Evolutionary conservation across 768 basidiomycete species (phyloP).

Genomic region (Lactarius sp.): DNA sequence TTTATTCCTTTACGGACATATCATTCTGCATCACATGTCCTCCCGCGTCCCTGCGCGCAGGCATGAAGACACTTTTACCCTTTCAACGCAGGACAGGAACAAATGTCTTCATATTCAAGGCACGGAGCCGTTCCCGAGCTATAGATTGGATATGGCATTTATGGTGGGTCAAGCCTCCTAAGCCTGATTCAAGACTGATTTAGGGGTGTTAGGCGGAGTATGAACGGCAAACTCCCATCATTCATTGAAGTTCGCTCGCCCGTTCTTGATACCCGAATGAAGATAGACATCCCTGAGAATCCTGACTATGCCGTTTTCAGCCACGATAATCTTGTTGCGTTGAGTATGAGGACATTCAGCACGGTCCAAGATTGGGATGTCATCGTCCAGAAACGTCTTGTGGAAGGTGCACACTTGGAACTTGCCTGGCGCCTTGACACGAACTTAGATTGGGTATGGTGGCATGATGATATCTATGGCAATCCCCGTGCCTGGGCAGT

Average conservation of each 20-base stretch:
- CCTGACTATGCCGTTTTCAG: constrained; percentile 47
- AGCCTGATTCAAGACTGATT: background rate
- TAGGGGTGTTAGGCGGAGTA: constrained; percentile 48
- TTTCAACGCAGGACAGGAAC: constrained; percentile 60
- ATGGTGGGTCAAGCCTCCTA: constrained; percentile 44
- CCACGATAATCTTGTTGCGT: constrained; percentile 54
- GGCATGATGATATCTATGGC: constrained; percentile 60
- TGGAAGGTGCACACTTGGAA: constrained; percentile 54
- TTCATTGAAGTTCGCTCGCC: constrained; percentile 70
- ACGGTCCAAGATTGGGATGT: constrained; percentile 57
- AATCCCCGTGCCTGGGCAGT: constrained; percentile 63
- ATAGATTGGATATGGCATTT: constrained; percentile 89
- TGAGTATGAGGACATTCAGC: constrained; percentile 54
- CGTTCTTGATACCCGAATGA: constrained; percentile 57
- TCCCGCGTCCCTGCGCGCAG: constrained; percentile 43
- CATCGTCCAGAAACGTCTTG: constrained; percentile 50
- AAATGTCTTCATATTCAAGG: constrained; percentile 83
- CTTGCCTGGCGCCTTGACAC: constrained; percentile 75
- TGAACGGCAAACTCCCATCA: constrained; percentile 68
- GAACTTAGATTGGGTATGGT: constrained; percentile 83
- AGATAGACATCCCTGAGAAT: constrained; percentile 52
- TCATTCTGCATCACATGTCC: constrained; percentile 73
- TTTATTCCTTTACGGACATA: constrained; percentile 85
- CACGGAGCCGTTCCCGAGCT: constrained; percentile 69
- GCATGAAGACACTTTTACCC: constrained; percentile 42